These are phyloP conservation scores for Medicago lupulina DNA, from an alignment of 306 rosid species.

Conservation along the genomic window DNA sequence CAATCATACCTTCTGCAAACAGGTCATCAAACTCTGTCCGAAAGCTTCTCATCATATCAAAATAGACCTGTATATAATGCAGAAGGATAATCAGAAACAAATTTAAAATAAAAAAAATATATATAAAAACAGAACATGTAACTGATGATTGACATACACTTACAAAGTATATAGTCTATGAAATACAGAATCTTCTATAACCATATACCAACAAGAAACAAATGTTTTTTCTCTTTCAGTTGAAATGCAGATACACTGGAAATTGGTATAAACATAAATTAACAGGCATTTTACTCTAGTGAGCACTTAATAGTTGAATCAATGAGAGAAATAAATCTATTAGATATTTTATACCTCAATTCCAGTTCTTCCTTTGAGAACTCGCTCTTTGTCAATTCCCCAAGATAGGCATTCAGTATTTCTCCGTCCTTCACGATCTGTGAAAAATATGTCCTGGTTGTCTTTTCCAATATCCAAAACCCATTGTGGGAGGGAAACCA, in stretches of 20 bases:
- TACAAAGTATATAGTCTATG: slow-evolving; percentile 18
- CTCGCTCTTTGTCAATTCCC: slow-evolving; percentile 95
- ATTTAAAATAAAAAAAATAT: slow-evolving; percentile 38
- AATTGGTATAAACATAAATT: slow-evolving; percentile 24
- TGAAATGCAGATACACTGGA: slow-evolving; percentile 21
- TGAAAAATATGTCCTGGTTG: slow-evolving; percentile 90
- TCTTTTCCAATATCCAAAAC: slow-evolving; percentile 88
- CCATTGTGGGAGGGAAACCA: slow-evolving; percentile 90
- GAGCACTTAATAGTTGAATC: slow-evolving; percentile 15
- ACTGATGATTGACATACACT: slow-evolving; percentile 17
- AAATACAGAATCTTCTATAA: slow-evolving; percentile 12
- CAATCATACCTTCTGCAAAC: slow-evolving; percentile 77
- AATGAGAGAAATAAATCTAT: slow-evolving; percentile 12
- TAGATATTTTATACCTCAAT: slow-evolving; percentile 68
- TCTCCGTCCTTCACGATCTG: slow-evolving; percentile 96
- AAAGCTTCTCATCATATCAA: slow-evolving; percentile 98
- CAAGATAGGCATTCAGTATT: slow-evolving; percentile 90
- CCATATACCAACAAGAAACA: slow-evolving; percentile 11
- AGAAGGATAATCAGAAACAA: slow-evolving; percentile 38
- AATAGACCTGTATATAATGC: slow-evolving; percentile 73
- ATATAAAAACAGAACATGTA: slow-evolving; percentile 21
- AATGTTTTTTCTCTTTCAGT: background rate
- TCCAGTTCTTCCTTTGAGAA: slow-evolving; percentile 94
- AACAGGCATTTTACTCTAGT: slow-evolving; percentile 14
- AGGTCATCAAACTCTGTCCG: slow-evolving; percentile 92